Conservation (phyloP, 257 asterid genomes). For the Solanum bulbocastanum region DNA sequence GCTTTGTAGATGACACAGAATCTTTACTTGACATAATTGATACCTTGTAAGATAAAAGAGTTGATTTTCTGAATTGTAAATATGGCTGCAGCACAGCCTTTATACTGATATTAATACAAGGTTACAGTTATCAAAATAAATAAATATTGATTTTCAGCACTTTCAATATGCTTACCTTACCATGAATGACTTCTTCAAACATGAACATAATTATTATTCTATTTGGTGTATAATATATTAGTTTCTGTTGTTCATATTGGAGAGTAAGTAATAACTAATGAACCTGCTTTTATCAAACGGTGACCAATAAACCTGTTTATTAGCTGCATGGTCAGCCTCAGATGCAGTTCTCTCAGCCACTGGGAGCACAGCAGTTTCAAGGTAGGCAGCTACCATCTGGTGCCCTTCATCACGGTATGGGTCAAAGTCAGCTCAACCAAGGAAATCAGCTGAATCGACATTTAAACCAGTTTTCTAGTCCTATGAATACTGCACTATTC, state of each 20-base stretch:
- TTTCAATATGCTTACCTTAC: neutral
- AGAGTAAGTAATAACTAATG: neutral
- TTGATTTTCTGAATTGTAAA: neutral
- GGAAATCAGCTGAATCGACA: conserved; percentile 94
- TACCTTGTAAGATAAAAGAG: neutral
- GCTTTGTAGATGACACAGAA: neutral
- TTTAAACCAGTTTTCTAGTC: conserved; percentile 72
- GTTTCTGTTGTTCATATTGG: neutral
- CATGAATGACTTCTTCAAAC: neutral
- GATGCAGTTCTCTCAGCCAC: conserved; percentile 81
- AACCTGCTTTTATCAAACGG: neutral
- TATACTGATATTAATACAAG: neutral
- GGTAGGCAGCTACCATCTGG: conserved; percentile 76
- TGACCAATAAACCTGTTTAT: neutral
- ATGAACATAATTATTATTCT: neutral
- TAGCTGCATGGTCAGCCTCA: conserved; percentile 91
- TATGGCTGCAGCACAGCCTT: neutral
- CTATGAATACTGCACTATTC: conserved; percentile 77
- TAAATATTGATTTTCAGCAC: neutral
- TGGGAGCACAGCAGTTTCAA: conserved; percentile 74
- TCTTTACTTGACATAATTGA: neutral
- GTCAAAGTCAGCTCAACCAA: conserved; percentile 67
- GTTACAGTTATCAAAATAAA: neutral
- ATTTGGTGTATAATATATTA: neutral
- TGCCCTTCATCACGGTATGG: conserved; percentile 62